phyloP scores from a whole-genome alignment of 2,329 filamentous ascomycete species.

The Furcasterigmium furcatum region DNA sequence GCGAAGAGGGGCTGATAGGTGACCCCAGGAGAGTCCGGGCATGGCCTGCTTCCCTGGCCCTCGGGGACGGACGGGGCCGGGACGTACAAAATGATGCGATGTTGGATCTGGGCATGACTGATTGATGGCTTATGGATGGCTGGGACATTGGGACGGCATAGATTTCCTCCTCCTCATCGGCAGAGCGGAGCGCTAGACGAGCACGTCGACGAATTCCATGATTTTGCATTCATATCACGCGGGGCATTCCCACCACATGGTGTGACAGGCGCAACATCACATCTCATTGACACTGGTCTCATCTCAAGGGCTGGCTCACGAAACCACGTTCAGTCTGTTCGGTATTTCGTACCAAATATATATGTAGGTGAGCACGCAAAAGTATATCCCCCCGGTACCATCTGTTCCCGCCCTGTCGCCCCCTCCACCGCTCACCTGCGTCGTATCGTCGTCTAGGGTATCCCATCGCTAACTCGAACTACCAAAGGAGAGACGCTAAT shows the following conservation, averaged over 20 bases:
- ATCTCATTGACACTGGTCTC: too few species aligned
- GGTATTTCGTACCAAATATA: not conserved
- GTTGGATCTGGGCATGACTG: too few species aligned
- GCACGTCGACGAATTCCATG: not conserved
- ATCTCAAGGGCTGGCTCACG: too few species aligned
- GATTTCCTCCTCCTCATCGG: not conserved
- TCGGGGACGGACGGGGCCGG: too few species aligned
- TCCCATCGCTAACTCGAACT: slow-evolving; percentile 6
- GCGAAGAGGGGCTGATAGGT: slow-evolving; percentile 28
- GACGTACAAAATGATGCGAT: too few species aligned
- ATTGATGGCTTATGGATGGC: not conserved
- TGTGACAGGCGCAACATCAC: too few species aligned
- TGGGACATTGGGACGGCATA: not conserved
- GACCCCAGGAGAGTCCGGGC: not conserved
- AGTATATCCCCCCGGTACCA: not conserved
- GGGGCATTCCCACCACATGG: too few species aligned
- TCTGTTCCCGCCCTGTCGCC: not conserved
- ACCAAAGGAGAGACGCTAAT: slow-evolving; percentile 1
- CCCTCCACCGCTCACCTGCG: not conserved
- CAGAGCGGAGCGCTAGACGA: not conserved
- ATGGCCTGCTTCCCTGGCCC: too few species aligned
- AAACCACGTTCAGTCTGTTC: too few species aligned
- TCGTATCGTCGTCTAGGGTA: slow-evolving; percentile 13
- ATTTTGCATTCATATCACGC: not conserved
- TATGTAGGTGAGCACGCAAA: not conserved